phyloP scores from a whole-genome alignment of 306 rosid species.

The Prinsepia uniflora region DNA sequence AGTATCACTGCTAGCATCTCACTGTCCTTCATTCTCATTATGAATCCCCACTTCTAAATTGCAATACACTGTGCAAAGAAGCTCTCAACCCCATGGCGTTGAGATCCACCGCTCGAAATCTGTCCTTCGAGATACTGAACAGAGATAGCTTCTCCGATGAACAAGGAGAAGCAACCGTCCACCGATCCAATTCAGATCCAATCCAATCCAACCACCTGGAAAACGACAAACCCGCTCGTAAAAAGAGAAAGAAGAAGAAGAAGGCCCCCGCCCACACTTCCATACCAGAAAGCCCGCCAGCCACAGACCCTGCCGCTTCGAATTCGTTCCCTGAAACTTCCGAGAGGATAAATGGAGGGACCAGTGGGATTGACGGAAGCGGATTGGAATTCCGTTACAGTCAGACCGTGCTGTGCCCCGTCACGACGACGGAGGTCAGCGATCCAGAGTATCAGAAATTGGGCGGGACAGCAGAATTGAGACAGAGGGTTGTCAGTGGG shows the following conservation, averaged over 20 bases:
- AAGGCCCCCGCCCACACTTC: constrained; percentile 26
- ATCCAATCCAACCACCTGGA: constrained; percentile 13
- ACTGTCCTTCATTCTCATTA: not conserved
- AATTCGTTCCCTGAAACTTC: not conserved
- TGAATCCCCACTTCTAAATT: not conserved
- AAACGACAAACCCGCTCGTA: constrained; percentile 28
- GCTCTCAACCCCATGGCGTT: constrained; percentile 45
- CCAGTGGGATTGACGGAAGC: constrained; percentile 12
- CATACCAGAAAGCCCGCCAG: constrained; percentile 42
- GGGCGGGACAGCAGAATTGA: constrained; percentile 52
- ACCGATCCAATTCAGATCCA: constrained; percentile 31
- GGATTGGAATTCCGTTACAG: constrained; percentile 42
- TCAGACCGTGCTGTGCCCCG: constrained; percentile 31
- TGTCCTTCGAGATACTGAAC: constrained; percentile 72
- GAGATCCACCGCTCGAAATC: constrained; percentile 51
- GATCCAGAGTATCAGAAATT: constrained; percentile 36
- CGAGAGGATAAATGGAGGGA: constrained; percentile 4
- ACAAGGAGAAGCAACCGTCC: constrained; percentile 21
- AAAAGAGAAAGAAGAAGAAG: constrained; percentile 59
- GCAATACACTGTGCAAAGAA: not conserved
- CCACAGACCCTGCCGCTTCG: constrained; percentile 4
- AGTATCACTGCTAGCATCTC: not conserved
- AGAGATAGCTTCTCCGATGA: constrained; percentile 28
- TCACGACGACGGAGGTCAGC: constrained; percentile 29
- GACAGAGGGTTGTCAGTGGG: constrained; percentile 69